Base-by-base conservation (phyloP, 2,329 filamentous ascomycete species). In the Orbilia oligospora region DNA sequence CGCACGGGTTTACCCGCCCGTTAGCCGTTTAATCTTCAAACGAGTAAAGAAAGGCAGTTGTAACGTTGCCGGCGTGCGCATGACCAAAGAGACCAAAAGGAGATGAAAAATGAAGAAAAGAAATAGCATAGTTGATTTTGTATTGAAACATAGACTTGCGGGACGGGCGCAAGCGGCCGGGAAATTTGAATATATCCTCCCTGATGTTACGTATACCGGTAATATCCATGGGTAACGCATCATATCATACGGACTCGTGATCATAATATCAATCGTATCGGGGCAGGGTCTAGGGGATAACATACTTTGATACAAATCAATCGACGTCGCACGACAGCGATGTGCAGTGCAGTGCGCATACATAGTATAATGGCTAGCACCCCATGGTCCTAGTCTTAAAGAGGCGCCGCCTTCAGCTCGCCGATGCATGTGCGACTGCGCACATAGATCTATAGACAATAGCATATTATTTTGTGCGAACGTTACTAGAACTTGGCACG, bases 1-100 rank as follows among this genome's bases (percentile, higher is more conserved):
- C 53, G n/a, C 5, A 58, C 53, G 53, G 53, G 53, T 58, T 58
- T 58, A 58, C 53, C 53, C 53, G 53, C 53, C 53, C 53, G 53
- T 58, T 58, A 58, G 53, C 53, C 53, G 27, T 38, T 58, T 58
- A 38, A 20, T 20, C 30, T n/a, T 36, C 38, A 16, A 41, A 41
- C 38, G 8, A 16, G 14, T 12, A 41, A 12, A 41, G 12, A 16
- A n/a, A 41, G 38, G 12, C 16, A 30, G 27, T n/a, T n/a, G n/a
- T n/a, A n/a, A n/a, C n/a, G n/a, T n/a, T n/a, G n/a, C n/a, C n/a
- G n/a, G n/a, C n/a, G n/a, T n/a, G n/a, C n/a, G n/a, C n/a, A n/a
- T n/a, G n/a, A n/a, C n/a, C n/a, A 30, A 30, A 30, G 27, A 3
- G 6, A 30, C 3, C 27, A 30, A 30, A 6, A 30, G 6, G 27